Base-by-base conservation (phyloP, 1,284 basidiomycete genomes). In the Ganoderma multipileum region DNA sequence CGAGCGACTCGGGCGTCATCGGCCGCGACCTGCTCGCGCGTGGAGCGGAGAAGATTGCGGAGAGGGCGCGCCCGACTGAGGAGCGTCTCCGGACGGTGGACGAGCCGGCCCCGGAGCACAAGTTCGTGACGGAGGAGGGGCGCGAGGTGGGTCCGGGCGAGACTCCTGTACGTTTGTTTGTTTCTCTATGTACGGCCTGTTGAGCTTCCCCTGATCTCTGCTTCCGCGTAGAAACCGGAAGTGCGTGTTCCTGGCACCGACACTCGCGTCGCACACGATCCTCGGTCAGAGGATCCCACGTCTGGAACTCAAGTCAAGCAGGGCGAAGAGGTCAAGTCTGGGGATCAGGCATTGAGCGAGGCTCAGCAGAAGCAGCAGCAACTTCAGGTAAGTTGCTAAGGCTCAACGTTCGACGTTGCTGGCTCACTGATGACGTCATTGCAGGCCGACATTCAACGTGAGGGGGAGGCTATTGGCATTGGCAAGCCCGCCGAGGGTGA, bases 11-110 rank as follows among this genome's bases (percentile, higher is more conserved):
- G 74, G 89, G 90, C 36, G 79, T 95, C 71, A 90, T 97, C 68
- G 95, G 94, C 0, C 92, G 95, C 66, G 95, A 97, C 81, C 84
- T 98, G 67, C 91, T 97, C 71, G 90, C 95, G 23, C 90, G 89
- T 62, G 89, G 89, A 36, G 92, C 94, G 0, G 80, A 84, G 74
- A 94, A 95, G 80, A 91, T 87, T 11, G 93, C 94, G n/a, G 86
- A 90, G 65, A 79, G 80, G 39, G 83, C 95, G 57, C 90, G 91
- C 16, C 96, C 97, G 0, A 75, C 81, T 61, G 81, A 91, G 61
- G 89, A 94, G 42, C 80, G 80, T 5, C 85, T 98, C 55, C 80
- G 84, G 47, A 79, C 81, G 30, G 89, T 95, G 54, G 91, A 98
- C 81, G 85, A 94, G 69, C 81, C 92, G 39, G 93, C 86, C 0